Evolutionary conservation across 495 filamentous ascomycete species (phyloP).

Genomic region (Aspergillus avenaceus): DNA sequence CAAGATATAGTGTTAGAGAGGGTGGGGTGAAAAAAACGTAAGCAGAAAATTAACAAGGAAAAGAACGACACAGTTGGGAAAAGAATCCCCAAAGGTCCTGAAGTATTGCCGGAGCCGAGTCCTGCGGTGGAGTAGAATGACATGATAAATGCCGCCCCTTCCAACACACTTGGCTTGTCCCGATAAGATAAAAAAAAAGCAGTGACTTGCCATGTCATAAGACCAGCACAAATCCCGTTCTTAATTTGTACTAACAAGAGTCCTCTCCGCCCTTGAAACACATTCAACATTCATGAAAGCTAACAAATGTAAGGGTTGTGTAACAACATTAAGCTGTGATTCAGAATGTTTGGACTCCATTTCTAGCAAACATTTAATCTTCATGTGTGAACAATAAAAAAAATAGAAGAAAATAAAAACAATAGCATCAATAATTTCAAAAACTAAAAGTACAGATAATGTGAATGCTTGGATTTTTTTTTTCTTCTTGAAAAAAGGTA

Average conservation of each 20-base stretch:
- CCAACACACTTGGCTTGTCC: background rate
- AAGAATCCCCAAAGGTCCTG: background rate
- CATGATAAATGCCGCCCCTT: background rate
- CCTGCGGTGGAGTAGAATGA: background rate
- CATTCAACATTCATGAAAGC: too few relatives aligned
- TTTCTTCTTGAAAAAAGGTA: too few relatives aligned
- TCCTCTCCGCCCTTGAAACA: too few relatives aligned
- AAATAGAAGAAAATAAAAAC: constrained; percentile 21
- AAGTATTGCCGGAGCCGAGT: background rate
- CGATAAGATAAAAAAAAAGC: background rate
- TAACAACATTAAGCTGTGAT: background rate
- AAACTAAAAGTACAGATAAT: constrained; percentile 19
- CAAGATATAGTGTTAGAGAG: background rate
- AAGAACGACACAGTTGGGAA: background rate
- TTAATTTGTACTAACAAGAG: too few relatives aligned
- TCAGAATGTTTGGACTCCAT: too few relatives aligned
- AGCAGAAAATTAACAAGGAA: background rate
- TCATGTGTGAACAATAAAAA: constrained; percentile 19
- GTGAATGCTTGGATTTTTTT: constrained; percentile 17
- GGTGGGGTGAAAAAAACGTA: background rate
- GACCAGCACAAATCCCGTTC: too few relatives aligned
- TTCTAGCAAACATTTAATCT: constrained; percentile 13
- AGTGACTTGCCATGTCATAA: background rate
- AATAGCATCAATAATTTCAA: constrained; percentile 20
- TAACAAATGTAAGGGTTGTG: background rate